Conservation (phyloP, 768 basidiomycete species). For the Russula dissimulans region DNA sequence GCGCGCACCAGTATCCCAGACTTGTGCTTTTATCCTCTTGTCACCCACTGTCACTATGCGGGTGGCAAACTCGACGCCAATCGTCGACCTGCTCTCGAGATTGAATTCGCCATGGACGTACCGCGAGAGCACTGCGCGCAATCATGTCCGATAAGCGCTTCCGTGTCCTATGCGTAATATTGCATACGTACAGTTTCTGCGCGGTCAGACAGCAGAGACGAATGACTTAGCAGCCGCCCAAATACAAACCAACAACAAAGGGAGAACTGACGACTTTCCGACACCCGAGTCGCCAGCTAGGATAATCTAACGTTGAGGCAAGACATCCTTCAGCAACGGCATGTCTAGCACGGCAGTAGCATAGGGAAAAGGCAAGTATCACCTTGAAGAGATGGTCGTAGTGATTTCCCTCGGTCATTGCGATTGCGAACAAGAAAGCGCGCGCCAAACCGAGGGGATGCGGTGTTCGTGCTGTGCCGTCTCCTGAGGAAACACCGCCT, state of each 20-base stretch:
- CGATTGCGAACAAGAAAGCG: not conserved
- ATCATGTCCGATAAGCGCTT: not conserved
- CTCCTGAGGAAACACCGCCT: not conserved
- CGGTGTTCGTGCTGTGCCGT: no score
- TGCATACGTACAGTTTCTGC: constrained; percentile 51
- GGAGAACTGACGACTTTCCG: constrained; percentile 86
- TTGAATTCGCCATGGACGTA: constrained; percentile 99
- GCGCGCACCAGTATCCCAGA: constrained; percentile 92
- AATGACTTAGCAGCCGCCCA: not conserved
- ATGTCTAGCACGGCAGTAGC: not conserved
- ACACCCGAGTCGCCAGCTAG: constrained; percentile 98
- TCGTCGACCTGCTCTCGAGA: constrained; percentile 96
- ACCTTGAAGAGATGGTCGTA: constrained; percentile 99
- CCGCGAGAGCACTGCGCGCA: constrained; percentile 76
- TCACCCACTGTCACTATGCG: constrained; percentile 89
- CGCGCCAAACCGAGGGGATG: no score
- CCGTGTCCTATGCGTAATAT: not conserved
- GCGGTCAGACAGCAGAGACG: not conserved
- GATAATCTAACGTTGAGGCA: constrained; percentile 56
- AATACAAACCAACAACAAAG: not conserved
- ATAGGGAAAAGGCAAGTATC: not conserved
- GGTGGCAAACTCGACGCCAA: constrained; percentile 98
- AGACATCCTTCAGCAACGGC: not conserved
- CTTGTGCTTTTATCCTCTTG: constrained; percentile 97
- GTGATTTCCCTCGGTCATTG: constrained; percentile 88